Base-by-base conservation (phyloP, 2,329 filamentous ascomycete species). In the Conoideocrella luteorostrata region DNA sequence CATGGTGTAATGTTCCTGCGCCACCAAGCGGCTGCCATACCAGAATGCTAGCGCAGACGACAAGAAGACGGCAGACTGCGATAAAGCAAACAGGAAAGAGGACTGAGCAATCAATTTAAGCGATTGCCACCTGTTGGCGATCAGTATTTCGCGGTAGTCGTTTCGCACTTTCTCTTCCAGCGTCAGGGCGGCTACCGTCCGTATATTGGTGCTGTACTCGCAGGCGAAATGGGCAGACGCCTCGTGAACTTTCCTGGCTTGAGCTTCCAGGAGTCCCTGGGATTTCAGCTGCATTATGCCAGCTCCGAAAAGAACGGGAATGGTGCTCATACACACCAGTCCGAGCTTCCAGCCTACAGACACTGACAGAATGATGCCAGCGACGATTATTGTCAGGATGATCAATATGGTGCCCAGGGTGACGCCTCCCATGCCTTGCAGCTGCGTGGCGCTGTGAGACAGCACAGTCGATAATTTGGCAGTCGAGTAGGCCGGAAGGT, bases 261-360 rank as follows among this genome's bases (percentile, higher is more conserved):
- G 29, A 26, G 22, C 23, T 21, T 41, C 28, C 10, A 41, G 22
- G 15, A 23, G 15, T 6, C 28, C 46, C 35, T 72, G 65, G 24
- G 72, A 55, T 15, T 56, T 57, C 12, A 57, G 54, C 29, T 69
- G 62, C 7, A 62, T 37, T 44, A 63, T 71, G 0, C 71, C 72
- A 2, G 62, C 52, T 1, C 55, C 40, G 1, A 74, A 32, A 9
- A 75, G 50, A 0, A 65, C 60, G 1, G 70, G 63, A 9, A 75
- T 47, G 3, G 60, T 69, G 33, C 68, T 64, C 0, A 68, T 56
- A 22, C 63, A 58, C 0, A 73, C 68, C 3, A 75, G 55, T 1
- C 63, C 66, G 1, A 76, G 55, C 28, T 66, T 72, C 69, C 68
- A 75, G 1, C 61, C 63, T 41, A 64, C 59, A 0, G 55, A 62